Evolutionary conservation across 352 stramenopile genomes (phyloP).

Genomic region (Phytopythium cucurbitacearum): DNA sequence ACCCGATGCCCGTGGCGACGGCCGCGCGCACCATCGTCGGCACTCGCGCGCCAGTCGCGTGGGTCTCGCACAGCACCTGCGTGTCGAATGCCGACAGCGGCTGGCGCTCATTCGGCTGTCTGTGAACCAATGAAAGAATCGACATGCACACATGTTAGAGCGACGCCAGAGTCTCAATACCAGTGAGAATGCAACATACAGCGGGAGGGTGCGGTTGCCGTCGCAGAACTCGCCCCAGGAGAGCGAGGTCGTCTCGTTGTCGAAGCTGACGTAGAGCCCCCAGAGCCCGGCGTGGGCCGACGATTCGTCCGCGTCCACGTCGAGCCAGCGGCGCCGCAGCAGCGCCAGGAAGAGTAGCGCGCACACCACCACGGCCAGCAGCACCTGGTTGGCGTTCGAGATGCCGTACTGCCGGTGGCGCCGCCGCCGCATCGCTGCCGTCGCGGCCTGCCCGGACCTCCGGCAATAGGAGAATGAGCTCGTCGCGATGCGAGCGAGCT

Average conservation of each 20-base stretch:
- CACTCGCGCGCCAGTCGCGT: constrained; percentile 20
- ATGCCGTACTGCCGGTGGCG: constrained; percentile 69
- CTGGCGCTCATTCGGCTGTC: constrained; percentile 4
- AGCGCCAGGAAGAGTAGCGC: constrained; percentile 60
- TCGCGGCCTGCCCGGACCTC: too few species aligned
- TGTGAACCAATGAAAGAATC: not conserved
- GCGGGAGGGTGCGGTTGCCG: constrained; percentile 7
- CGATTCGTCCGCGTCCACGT: constrained; percentile 17
- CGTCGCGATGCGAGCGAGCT: too few species aligned
- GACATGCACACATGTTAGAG: not conserved
- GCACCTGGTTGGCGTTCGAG: constrained; percentile 84
- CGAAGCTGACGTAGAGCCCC: constrained; percentile 31
- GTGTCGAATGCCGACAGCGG: constrained; percentile 13
- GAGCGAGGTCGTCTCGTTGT: constrained; percentile 29
- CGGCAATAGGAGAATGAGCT: too few species aligned
- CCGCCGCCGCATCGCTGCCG: constrained; percentile 27
- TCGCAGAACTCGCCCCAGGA: constrained; percentile 58
- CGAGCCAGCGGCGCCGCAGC: constrained; percentile 57
- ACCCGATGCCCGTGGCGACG: constrained; percentile 41
- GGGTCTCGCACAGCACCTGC: constrained; percentile 28
- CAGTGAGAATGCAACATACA: not conserved
- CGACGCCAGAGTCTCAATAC: too few species aligned
- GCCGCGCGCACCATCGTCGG: constrained; percentile 34
- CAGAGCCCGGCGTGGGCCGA: constrained; percentile 54
- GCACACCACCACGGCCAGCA: constrained; percentile 51